Evolutionary conservation across 2,329 filamentous ascomycete species (phyloP).

Genomic region (Phyllosticta citrichinensis): DNA sequence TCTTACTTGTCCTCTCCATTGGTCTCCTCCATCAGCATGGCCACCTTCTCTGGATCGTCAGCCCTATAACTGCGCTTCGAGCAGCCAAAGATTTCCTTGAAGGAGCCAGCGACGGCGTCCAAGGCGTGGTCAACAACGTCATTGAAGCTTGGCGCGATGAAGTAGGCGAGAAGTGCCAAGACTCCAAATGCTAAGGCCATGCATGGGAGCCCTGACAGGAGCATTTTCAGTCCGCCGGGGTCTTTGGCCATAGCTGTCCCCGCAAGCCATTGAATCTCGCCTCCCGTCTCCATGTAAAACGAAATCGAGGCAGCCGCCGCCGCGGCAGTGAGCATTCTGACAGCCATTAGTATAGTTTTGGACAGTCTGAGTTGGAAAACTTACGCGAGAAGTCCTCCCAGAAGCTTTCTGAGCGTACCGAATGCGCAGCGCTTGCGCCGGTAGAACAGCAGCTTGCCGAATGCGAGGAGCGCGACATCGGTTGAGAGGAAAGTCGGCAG

Average conservation of each 20-base stretch:
- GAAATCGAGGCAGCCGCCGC: constrained; percentile 27
- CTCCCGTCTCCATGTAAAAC: constrained; percentile 32
- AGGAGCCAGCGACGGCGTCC: constrained; percentile 10
- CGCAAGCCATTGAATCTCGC: constrained; percentile 30
- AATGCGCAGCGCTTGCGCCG: constrained; percentile 5
- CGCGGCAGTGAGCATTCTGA: constrained; percentile 21
- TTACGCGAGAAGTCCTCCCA: constrained; percentile 22
- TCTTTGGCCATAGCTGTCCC: constrained; percentile 26
- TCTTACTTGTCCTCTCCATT: background rate
- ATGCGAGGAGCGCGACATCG: constrained; percentile 24
- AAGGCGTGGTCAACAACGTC: constrained; percentile 13
- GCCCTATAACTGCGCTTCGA: background rate
- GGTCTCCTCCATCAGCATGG: background rate
- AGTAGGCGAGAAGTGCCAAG: constrained; percentile 20
- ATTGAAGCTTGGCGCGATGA: constrained; percentile 22
- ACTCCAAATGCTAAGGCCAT: constrained; percentile 19
- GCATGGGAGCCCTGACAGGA: constrained; percentile 24
- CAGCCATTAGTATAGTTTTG: background rate
- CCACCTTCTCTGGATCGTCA: background rate
- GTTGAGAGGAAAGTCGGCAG: constrained; percentile 29
- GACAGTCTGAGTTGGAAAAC: constrained; percentile 9
- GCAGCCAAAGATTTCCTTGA: constrained; percentile 3
- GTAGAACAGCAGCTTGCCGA: constrained; percentile 22
- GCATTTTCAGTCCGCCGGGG: constrained; percentile 28
- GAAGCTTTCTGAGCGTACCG: constrained; percentile 11